These are phyloP conservation scores for Euryodendron excelsum DNA, from an alignment of 148 eudicot species.

Conservation along the genomic window DNA sequence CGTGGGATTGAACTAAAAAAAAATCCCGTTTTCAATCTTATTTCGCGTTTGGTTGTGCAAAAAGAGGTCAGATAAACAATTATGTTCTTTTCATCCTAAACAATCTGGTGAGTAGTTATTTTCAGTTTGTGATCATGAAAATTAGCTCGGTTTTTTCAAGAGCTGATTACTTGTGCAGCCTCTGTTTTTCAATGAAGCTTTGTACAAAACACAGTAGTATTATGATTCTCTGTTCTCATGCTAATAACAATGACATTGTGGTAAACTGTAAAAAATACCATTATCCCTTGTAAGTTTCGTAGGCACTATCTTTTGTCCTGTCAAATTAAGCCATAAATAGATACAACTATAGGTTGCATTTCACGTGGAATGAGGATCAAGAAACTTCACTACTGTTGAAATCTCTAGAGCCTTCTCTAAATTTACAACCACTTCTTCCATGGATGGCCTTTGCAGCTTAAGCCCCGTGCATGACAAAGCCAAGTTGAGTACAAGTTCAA, in stretches of 20 bases:
- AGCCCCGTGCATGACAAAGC: constrained; percentile 46
- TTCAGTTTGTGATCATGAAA: background rate
- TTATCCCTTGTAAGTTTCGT: no score
- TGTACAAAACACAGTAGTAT: constrained; percentile 23
- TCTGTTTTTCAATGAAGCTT: constrained; percentile 28
- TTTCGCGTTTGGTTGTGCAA: no score
- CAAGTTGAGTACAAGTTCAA: constrained; percentile 33
- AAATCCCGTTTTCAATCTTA: no score
- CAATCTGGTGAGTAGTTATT: no score
- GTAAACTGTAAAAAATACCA: no score
- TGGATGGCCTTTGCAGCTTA: constrained; percentile 49
- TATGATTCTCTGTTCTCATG: background rate
- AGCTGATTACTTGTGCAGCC: constrained; percentile 31
- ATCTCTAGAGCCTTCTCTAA: constrained; percentile 39
- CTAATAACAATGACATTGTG: constrained; percentile 15
- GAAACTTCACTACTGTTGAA: constrained; percentile 12
- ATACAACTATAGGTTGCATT: background rate
- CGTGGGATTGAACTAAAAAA: no score
- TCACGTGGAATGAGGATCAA: background rate
- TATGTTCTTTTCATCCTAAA: no score
- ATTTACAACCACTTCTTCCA: constrained; percentile 41
- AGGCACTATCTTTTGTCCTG: no score
- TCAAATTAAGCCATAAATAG: no score
- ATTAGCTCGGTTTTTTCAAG: constrained; percentile 32
- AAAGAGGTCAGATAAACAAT: no score